phyloP scores from a whole-genome alignment of 2,329 filamentous ascomycete species.

The Dactylellina haptotyla region DNA sequence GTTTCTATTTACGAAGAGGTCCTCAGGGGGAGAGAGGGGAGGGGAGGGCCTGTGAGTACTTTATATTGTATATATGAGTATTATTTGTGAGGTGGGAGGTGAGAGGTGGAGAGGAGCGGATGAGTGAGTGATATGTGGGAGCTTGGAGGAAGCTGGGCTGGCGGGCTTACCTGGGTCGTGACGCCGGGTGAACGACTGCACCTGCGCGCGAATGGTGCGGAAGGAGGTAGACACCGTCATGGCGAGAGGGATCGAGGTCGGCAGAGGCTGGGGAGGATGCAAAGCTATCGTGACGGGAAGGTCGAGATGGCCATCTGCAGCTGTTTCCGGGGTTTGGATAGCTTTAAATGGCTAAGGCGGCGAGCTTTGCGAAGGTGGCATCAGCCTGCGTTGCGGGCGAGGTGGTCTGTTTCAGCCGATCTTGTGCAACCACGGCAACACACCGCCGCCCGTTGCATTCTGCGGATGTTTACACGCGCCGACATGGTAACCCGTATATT shows the following conservation, averaged over 20 bases:
- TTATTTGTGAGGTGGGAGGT: neutral
- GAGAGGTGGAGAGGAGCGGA: neutral
- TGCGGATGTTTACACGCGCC: neutral
- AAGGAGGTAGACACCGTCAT: neutral
- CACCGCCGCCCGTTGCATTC: neutral
- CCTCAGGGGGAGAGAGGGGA: neutral
- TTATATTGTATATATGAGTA: constrained; percentile 48
- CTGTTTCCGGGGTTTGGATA: too few relatives aligned
- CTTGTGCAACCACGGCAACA: neutral
- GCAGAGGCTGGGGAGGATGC: neutral
- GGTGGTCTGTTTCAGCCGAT: constrained; percentile 2
- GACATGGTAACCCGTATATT: neutral
- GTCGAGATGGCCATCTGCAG: neutral
- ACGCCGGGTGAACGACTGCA: neutral
- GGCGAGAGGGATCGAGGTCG: neutral
- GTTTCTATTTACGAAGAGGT: constrained; percentile 11
- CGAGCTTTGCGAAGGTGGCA: too few relatives aligned
- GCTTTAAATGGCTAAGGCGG: too few relatives aligned
- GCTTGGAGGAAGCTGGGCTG: neutral
- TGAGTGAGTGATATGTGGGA: neutral
- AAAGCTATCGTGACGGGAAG: neutral
- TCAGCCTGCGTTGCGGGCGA: neutral
- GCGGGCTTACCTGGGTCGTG: constrained; percentile 3
- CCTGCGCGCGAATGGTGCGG: neutral
- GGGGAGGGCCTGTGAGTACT: constrained; percentile 19